Evolutionary conservation across 768 basidiomycete genomes (phyloP).

Genomic region (Rhizopogon vesiculosus): DNA sequence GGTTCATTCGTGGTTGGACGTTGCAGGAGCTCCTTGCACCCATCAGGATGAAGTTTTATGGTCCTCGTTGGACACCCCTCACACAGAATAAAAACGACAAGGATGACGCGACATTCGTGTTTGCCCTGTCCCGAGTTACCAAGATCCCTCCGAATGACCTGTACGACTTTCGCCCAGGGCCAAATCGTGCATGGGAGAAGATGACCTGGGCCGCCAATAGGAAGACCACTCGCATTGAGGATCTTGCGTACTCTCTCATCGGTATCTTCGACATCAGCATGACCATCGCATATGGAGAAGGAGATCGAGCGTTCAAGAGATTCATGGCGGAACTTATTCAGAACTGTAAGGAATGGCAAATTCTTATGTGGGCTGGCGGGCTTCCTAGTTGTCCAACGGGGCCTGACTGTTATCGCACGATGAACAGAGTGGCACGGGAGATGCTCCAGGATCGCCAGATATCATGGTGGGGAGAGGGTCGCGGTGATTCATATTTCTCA

Average conservation of each 20-base stretch:
- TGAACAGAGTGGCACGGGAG: not conserved
- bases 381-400: not conserved
- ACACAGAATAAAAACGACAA: constrained; percentile 1
- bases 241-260: constrained; percentile 12
- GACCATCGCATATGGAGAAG: constrained; percentile 13
- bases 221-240: constrained; percentile 12
- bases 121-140: not conserved
- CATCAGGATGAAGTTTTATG: constrained; percentile 8
- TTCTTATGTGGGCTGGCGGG: constrained; percentile 2
- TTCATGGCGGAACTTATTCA: constrained; percentile 5
- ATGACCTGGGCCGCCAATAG: constrained; percentile 11
- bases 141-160: constrained; percentile 4
- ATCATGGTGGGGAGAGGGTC: not conserved
- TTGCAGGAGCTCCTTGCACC: constrained; percentile 12
- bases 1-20: constrained; percentile 13
- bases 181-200: constrained; percentile 2
- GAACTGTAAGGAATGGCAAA: constrained; percentile 7
- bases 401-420: not conserved
- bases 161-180: not conserved
- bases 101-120: not conserved
- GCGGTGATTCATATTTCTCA: not conserved
- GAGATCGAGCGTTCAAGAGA: constrained; percentile 10
- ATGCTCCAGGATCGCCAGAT: constrained; percentile 1
- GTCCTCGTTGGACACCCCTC: constrained; percentile 5
- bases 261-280: constrained; percentile 11